Conservation (phyloP, 257 asterid genomes). For the Nicotiana obtusifolia region DNA sequence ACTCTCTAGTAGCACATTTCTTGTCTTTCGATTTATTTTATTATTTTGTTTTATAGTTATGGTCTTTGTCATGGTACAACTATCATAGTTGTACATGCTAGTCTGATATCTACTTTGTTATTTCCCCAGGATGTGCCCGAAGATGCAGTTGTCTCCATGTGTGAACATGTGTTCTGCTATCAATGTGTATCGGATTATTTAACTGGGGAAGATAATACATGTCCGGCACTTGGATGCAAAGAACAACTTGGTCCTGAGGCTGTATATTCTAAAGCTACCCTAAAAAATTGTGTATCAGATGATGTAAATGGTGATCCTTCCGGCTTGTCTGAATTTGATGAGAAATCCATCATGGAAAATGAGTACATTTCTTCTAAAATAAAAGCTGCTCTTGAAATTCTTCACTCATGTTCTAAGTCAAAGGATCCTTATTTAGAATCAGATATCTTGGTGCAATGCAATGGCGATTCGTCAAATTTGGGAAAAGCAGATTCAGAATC, state of each 20-base stretch:
- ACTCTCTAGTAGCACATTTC: not conserved
- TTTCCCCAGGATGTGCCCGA: conserved; percentile 87
- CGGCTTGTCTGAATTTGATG: conserved; percentile 30
- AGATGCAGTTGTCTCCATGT: conserved; percentile 90
- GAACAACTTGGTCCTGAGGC: conserved; percentile 83
- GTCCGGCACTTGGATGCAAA: conserved; percentile 83
- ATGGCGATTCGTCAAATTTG: conserved; percentile 39
- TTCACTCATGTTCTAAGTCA: conserved; percentile 43
- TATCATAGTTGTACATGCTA: not conserved
- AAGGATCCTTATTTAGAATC: conserved; percentile 26
- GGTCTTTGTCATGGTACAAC: not conserved
- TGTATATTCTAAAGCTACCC: conserved; percentile 59
- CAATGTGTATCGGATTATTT: conserved; percentile 79
- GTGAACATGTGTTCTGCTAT: conserved; percentile 93
- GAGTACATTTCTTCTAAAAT: conserved; percentile 75
- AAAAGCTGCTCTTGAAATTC: conserved; percentile 60
- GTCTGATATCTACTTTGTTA: conserved; percentile 1
- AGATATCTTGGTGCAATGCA: conserved; percentile 21
- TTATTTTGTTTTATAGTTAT: not conserved
- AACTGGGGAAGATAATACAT: conserved; percentile 80
- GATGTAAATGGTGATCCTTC: conserved; percentile 40
- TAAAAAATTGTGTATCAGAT: conserved; percentile 51
- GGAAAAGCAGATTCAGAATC: conserved; percentile 22
- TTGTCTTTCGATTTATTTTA: not conserved
- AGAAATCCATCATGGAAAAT: conserved; percentile 40